A percentile compares a stretch with the other conserved stretches of the same genome.
Evolutionary conservation across 2,329 filamentous ascomycete genomes (phyloP).

Genomic region (Chaetomiaceae sp.): DNA sequence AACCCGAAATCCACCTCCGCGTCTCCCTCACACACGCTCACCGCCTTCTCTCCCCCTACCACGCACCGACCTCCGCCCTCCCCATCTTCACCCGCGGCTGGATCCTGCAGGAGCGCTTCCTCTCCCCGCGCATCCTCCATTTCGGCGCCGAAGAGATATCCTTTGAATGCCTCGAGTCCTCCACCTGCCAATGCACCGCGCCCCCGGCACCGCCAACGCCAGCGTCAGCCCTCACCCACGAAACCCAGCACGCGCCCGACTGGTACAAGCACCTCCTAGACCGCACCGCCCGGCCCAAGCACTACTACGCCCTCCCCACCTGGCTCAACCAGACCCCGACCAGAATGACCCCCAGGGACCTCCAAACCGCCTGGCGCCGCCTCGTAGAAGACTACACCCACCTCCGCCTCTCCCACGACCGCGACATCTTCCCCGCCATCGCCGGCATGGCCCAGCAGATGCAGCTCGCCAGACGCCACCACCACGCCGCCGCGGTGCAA

Average conservation of each 20-base stretch:
- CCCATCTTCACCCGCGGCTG: constrained; percentile 22
- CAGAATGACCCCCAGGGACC: neutral
- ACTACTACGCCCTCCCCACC: neutral
- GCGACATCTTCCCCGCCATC: constrained; percentile 19
- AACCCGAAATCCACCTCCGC: constrained; percentile 13
- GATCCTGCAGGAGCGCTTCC: constrained; percentile 26
- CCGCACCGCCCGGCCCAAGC: neutral
- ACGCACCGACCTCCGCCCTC: neutral
- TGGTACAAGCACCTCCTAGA: neutral
- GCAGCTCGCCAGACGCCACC: too few relatives aligned
- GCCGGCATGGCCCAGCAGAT: constrained; percentile 15
- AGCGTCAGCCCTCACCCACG: neutral
- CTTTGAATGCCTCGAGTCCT: constrained; percentile 15
- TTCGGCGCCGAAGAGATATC: constrained; percentile 19
- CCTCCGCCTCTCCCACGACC: constrained; percentile 9
- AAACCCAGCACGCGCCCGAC: neutral
- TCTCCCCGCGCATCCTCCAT: constrained; percentile 22
- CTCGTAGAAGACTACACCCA: constrained; percentile 17
- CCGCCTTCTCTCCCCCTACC: constrained; percentile 4
- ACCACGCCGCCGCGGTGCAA: too few relatives aligned
- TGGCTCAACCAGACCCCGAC: neutral
- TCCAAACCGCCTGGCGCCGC: constrained; percentile 1
- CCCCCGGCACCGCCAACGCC: neutral
- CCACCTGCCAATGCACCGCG: constrained; percentile 18
- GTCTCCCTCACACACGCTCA: constrained; percentile 7